Evolutionary conservation across 2,329 filamentous ascomycete species (phyloP).

Genomic region (Zymoseptoria crescenta): DNA sequence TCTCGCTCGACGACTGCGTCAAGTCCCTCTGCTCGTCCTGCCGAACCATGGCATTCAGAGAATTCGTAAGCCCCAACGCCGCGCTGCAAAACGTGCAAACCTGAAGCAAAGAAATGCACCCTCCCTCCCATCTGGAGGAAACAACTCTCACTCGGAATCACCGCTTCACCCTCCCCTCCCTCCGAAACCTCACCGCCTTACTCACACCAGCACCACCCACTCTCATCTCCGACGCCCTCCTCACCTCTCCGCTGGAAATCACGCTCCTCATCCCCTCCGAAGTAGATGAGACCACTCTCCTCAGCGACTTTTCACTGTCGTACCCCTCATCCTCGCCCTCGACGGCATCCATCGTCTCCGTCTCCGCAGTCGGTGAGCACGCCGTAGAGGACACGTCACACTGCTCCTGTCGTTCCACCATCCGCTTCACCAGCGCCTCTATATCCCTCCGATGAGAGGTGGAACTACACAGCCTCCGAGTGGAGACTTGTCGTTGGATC

Average conservation of each 20-base stretch:
- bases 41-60: too few species aligned
- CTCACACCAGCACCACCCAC: slow-evolving; percentile 19
- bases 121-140: too few species aligned
- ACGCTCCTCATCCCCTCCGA: slow-evolving; percentile 11
- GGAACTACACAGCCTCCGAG: slow-evolving; percentile 34
- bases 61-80: too few species aligned
- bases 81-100: too few species aligned
- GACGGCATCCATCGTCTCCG: slow-evolving; percentile 4
- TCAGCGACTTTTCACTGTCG: slow-evolving; percentile 15
- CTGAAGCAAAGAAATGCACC: too few species aligned
- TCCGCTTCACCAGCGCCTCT: slow-evolving; percentile 34
- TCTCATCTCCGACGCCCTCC: slow-evolving; percentile 20
- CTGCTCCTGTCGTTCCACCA: slow-evolving; percentile 36
- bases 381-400: slow-evolving; percentile 25
- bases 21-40: too few species aligned
- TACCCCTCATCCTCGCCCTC: slow-evolving; percentile 20
- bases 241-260: slow-evolving; percentile 10
- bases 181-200: slow-evolving; percentile 20
- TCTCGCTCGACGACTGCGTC: too few species aligned
- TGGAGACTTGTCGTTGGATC: slow-evolving; percentile 35
- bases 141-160: too few species aligned
- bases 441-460: slow-evolving; percentile 35
- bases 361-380: not conserved
- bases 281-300: slow-evolving; percentile 8
- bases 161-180: slow-evolving; percentile 12